These are phyloP conservation scores for Rhazya stricta DNA, from an alignment of 257 asterid species.

Conservation along the genomic window DNA sequence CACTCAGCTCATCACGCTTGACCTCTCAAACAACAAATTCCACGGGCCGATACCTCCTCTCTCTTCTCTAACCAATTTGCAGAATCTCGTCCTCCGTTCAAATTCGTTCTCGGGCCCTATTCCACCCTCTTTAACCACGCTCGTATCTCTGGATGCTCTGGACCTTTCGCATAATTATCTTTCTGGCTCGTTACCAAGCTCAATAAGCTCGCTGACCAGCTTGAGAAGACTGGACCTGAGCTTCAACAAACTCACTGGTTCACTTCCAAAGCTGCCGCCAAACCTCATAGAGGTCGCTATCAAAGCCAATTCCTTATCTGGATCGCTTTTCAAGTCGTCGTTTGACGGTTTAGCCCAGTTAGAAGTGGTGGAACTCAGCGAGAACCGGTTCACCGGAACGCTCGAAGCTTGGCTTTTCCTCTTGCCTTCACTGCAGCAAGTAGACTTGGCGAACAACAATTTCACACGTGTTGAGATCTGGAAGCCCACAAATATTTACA, in stretches of 20 bases:
- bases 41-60: conserved; percentile 63
- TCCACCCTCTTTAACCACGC: conserved; percentile 51
- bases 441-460: conserved; percentile 56
- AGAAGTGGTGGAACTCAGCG: conserved; percentile 69
- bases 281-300: conserved; percentile 57
- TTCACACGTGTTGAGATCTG: conserved; percentile 38
- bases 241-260: conserved; percentile 63
- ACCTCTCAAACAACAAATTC: conserved; percentile 60
- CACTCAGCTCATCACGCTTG: conserved; percentile 61
- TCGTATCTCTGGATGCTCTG: conserved; percentile 40
- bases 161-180: conserved; percentile 65
- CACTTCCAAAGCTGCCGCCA: conserved; percentile 68
- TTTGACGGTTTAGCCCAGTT: conserved; percentile 48
- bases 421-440: conserved; percentile 65
- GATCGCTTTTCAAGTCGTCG: conserved; percentile 35
- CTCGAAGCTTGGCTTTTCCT: conserved; percentile 63
- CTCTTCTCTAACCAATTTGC: conserved; percentile 42
- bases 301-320: conserved; percentile 63
- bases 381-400: conserved; percentile 51
- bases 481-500: conserved; percentile 29
- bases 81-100: conserved; percentile 52
- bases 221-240: conserved; percentile 63
- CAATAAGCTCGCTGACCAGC: conserved; percentile 31
- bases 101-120: conserved; percentile 72
- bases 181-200: conserved; percentile 48